Percentiles rank a stretch among this genome's conserved stretches.
These are phyloP conservation scores for Haberlea rhodopensis DNA, from an alignment of 257 asterid species.

Conservation along the genomic window DNA sequence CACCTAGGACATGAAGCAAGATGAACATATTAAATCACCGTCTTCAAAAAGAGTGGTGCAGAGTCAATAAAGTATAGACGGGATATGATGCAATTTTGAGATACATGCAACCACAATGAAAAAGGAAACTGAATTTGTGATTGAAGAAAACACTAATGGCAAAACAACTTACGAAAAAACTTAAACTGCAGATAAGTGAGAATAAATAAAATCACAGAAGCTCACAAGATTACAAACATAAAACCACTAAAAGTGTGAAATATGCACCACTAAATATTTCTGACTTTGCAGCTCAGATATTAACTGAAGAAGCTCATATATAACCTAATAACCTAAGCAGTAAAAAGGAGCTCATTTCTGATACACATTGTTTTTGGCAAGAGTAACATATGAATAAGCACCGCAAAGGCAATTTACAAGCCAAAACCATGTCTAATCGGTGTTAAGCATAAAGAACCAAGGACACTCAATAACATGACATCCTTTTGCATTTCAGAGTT, in stretches of 20 bases:
- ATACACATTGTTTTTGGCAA: not conserved
- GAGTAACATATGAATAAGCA: not conserved
- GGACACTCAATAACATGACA: constrained; percentile 2
- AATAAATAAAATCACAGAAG: not conserved
- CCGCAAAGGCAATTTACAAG: not conserved
- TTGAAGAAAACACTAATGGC: not conserved
- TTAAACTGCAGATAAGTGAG: not conserved
- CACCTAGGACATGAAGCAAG: too few species aligned
- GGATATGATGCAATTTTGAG: too few species aligned
- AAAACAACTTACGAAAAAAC: too few species aligned
- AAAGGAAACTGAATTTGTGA: not conserved
- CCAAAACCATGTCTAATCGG: constrained; percentile 2
- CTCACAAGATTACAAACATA: not conserved
- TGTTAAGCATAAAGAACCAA: constrained; percentile 18
- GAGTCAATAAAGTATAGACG: too few species aligned
- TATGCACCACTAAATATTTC: not conserved
- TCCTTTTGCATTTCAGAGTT: constrained; percentile 16
- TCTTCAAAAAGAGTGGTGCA: too few species aligned
- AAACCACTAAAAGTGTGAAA: not conserved
- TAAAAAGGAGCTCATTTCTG: not conserved
- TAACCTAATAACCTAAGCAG: not conserved
- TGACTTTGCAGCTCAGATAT: not conserved
- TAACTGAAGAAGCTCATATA: not conserved
- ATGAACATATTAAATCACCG: too few species aligned
- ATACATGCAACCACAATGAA: not conserved